Conservation (phyloP, 2,329 filamentous ascomycete species). For the Raffaelea arxii region DNA sequence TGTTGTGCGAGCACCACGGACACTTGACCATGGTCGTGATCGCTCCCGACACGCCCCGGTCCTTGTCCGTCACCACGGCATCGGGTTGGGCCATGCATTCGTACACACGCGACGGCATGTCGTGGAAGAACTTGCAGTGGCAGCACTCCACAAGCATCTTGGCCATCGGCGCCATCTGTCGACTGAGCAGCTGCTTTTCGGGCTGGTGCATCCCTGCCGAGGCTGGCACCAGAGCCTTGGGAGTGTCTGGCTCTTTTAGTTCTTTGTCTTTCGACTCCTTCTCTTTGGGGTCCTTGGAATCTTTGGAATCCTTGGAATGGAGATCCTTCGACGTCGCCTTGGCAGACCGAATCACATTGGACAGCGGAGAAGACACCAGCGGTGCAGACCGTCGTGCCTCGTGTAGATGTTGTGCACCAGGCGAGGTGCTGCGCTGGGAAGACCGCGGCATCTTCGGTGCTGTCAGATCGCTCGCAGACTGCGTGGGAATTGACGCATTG, state of each 20-base stretch:
- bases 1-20: slow-evolving; percentile 63
- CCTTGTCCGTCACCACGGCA: slow-evolving; percentile 39
- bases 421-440: slow-evolving; percentile 12
- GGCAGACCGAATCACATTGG: slow-evolving; percentile 11
- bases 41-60: slow-evolving; percentile 42
- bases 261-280: too few species aligned
- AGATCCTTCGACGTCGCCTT: slow-evolving; percentile 5
- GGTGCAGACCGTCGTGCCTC: slow-evolving; percentile 24
- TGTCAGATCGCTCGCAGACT: too few species aligned
- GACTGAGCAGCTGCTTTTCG: too few species aligned
- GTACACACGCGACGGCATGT: slow-evolving; percentile 55
- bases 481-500: too few species aligned
- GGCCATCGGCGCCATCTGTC: too few species aligned
- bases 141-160: slow-evolving; percentile 60
- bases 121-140: slow-evolving; percentile 53
- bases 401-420: slow-evolving; percentile 24
- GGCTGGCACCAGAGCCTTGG: not conserved
- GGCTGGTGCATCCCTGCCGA: not conserved
- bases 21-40: slow-evolving; percentile 56
- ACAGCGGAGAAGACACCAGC: slow-evolving; percentile 11
- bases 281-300: not conserved
- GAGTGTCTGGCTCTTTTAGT: too few species aligned
- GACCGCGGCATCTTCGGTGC: slow-evolving; percentile 1
- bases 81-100: slow-evolving; percentile 54
- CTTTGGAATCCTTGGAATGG: slow-evolving; percentile 1